Conservation (phyloP, 768 basidiomycete genomes). For the Hericium rajendrae region DNA sequence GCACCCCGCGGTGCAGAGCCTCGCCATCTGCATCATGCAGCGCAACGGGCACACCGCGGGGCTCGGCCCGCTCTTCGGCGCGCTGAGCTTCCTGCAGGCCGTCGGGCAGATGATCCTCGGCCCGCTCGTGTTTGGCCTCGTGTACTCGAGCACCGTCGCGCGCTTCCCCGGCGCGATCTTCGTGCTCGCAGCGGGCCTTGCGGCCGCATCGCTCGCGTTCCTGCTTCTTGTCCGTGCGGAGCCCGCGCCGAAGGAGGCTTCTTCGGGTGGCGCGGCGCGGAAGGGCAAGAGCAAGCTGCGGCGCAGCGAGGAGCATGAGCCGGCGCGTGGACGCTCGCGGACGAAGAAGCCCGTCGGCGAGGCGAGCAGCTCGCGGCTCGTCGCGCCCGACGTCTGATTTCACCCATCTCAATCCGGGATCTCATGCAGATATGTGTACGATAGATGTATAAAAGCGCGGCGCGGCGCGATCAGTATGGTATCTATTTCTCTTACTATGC, state of each 20-base stretch:
- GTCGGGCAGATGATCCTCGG: constrained; percentile 52
- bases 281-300: constrained; percentile 10
- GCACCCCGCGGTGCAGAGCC: constrained; percentile 59
- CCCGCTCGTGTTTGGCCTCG: constrained; percentile 56
- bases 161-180: constrained; percentile 64
- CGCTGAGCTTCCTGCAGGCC: constrained; percentile 58
- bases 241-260: neutral
- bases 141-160: constrained; percentile 57
- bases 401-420: neutral
- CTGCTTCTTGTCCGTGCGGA: constrained; percentile 33
- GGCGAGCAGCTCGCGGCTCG: neutral
- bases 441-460: neutral
- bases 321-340: constrained; percentile 14
- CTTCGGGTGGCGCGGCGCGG: neutral
- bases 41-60: constrained; percentile 24
- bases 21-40: constrained; percentile 59
- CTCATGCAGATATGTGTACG: neutral
- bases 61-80: constrained; percentile 58
- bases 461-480: neutral
- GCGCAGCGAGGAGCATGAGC: neutral
- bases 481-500: neutral
- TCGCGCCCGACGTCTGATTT: neutral
- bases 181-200: constrained; percentile 42
- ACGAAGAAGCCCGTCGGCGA: constrained; percentile 13
- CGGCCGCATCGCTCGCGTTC: constrained; percentile 38